Evolutionary conservation across 129 eudicot genomes (phyloP), one percentile per base, ranked within the genome.

Genomic region (Lactuca saligna): DNA sequence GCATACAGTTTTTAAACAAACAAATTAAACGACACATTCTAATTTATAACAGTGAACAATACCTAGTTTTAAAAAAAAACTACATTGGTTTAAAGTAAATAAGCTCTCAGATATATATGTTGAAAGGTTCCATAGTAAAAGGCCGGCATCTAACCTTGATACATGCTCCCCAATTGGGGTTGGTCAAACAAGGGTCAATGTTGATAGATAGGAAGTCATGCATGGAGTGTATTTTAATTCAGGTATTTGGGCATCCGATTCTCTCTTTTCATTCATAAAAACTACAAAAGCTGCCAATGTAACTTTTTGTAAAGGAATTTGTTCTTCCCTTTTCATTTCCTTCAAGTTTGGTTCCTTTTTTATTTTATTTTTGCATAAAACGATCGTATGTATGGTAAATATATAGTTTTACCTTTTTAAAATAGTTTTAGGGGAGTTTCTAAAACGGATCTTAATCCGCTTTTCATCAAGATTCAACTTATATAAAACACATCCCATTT

Each of bases 261-360:
- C 78, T 73, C 71, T 73, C 57, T 73, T 73, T 64, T 64, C 49
- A 64, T 73, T 72, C 66, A 71, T 71, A 61, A 60, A 71, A 71
- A 39, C 68, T 33, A 73, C 71, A 73, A 73, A 73, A 73, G 78
- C 64, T 64, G 63, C 65, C 71, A 63, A 73, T 63, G 62, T 32
- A 63, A 62, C 71, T 63, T 73, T 73, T 73, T 54, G 65, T 73
- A 64, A 73, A 73, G 71, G 65, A 54, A 64, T 64, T 73, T 73
- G 71, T 73, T 73, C 71, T 55, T 34, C 56, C 63, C 51, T 44
- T 62, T 63, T 41, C 53, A 53, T 38, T 58, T 59, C 65, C 77
- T 62, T 72, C 69, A 14, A 51, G 16, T 72, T 61, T 54, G 17
- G 56, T 63, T 73, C 32, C 29, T 25, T 25, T 25, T 25, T 25